Percentiles rank a stretch among this genome's conserved stretches.
Conservation (phyloP, 2,329 filamentous ascomycete genomes). For the Sporothrix protearum region DNA sequence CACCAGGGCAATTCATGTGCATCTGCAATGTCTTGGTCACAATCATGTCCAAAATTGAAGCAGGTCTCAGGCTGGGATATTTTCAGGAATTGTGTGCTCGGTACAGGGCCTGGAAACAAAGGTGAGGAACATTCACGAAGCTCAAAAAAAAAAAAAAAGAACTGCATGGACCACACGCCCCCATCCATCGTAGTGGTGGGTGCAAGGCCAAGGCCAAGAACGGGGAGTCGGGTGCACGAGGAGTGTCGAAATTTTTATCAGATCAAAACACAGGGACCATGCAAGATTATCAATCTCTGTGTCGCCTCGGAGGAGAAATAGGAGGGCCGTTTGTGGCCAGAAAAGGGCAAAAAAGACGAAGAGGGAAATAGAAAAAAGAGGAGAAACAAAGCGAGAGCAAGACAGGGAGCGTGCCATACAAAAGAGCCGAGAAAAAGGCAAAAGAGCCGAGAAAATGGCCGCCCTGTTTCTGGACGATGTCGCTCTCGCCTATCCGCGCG, state of each 20-base stretch:
- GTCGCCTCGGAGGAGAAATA: conserved; percentile 6
- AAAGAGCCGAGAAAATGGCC: conserved; percentile 9
- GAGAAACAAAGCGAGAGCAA: not conserved
- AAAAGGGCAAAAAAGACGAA: not conserved
- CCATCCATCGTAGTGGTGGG: not conserved
- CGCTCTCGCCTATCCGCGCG: not conserved
- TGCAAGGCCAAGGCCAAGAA: not conserved
- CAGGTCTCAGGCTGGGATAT: not conserved
- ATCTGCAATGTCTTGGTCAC: not conserved
- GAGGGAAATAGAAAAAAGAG: not conserved
- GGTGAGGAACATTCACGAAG: not conserved
- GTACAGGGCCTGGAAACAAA: not conserved
- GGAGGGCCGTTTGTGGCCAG: not conserved
- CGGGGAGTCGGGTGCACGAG: not conserved
- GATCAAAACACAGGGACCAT: conserved; percentile 23
- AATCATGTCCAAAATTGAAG: not conserved
- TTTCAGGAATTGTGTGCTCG: not conserved
- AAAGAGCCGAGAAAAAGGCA: not conserved
- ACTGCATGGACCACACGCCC: not conserved
- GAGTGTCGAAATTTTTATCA: conserved; percentile 20
- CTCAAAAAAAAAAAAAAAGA: not conserved
- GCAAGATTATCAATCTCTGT: conserved; percentile 29
- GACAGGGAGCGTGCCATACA: not conserved
- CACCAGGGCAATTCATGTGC: not conserved
- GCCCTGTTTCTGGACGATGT: not conserved